A percentile compares a stretch with the other conserved stretches of the same genome.
These are phyloP conservation scores for Chlorociboria aeruginascens DNA, from an alignment of 495 filamentous ascomycete species.

Conservation along the genomic window DNA sequence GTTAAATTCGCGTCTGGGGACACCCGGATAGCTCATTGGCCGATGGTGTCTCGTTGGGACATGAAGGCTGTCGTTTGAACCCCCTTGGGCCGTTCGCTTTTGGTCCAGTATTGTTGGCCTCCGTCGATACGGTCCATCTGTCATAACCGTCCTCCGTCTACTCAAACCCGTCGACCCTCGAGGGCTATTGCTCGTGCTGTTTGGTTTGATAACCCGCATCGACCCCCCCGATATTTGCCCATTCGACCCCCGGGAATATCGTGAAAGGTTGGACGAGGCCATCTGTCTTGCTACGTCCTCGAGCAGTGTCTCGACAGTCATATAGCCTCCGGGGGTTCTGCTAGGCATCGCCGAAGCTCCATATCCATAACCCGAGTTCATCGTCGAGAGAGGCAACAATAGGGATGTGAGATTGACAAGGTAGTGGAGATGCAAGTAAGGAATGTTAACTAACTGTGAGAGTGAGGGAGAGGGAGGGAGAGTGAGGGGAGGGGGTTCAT, in stretches of 20 bases:
- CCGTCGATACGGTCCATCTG: conserved; percentile 22
- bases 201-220: conserved; percentile 53
- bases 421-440: background rate
- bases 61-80: too few relatives aligned
- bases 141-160: conserved; percentile 26
- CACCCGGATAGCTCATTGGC: too few relatives aligned
- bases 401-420: background rate
- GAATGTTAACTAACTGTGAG: background rate
- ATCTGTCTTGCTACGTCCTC: conserved; percentile 21
- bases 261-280: conserved; percentile 19
- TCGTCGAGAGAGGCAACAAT: background rate
- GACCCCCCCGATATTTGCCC: conserved; percentile 27
- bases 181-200: conserved; percentile 58
- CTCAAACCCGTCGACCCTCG: conserved; percentile 34
- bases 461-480: background rate
- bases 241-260: conserved; percentile 28
- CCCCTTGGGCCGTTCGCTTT: background rate
- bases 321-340: conserved; percentile 6
- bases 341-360: conserved; percentile 1
- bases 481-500: conserved; percentile 8
- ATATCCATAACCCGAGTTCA: conserved; percentile 9
- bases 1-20: background rate
- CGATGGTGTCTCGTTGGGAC: too few relatives aligned
- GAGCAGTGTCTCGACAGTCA: conserved; percentile 17
- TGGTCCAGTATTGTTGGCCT: conserved; percentile 22